Conservation (phyloP, 768 basidiomycete genomes). For the Rossbeevera mucosa region DNA sequence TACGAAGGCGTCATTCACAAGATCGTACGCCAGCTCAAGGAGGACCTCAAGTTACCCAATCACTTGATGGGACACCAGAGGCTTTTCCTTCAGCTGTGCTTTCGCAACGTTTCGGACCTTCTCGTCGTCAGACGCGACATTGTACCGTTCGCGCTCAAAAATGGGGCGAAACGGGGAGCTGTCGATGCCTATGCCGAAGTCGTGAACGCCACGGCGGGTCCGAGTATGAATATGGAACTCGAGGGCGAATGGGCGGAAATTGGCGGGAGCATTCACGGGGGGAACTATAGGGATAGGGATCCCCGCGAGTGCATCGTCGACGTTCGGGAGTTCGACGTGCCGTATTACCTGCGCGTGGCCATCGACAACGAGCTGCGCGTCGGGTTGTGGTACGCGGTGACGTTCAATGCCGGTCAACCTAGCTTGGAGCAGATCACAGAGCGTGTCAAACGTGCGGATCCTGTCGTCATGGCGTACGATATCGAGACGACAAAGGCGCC, state of each 20-base stretch:
- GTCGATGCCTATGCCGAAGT: conserved; percentile 98
- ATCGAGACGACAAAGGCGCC: conserved; percentile 99
- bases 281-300: conserved; percentile 57
- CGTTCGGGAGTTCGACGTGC: conserved; percentile 93
- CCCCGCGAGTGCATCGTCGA: conserved; percentile 93
- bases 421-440: conserved; percentile 66
- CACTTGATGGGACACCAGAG: conserved; percentile 94
- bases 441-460: conserved; percentile 96
- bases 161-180: conserved; percentile 88
- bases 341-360: conserved; percentile 97
- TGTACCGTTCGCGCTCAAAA: conserved; percentile 83
- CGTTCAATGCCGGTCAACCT: conserved; percentile 78
- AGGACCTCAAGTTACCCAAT: conserved; percentile 93
- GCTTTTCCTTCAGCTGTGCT: conserved; percentile 82
- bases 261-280: conserved; percentile 35
- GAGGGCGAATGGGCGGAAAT: conserved; percentile 61
- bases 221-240: conserved; percentile 62
- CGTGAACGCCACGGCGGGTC: conserved; percentile 69
- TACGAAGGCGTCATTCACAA: conserved; percentile 85
- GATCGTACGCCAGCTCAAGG: conserved; percentile 78
- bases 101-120: conserved; percentile 91
- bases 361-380: conserved; percentile 98
- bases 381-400: conserved; percentile 94
- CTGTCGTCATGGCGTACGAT: conserved; percentile 98
- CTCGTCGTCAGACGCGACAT: conserved; percentile 83